These are phyloP conservation scores for Parathielavia hyrcaniae DNA, from an alignment of 495 filamentous ascomycete species.

Conservation along the genomic window DNA sequence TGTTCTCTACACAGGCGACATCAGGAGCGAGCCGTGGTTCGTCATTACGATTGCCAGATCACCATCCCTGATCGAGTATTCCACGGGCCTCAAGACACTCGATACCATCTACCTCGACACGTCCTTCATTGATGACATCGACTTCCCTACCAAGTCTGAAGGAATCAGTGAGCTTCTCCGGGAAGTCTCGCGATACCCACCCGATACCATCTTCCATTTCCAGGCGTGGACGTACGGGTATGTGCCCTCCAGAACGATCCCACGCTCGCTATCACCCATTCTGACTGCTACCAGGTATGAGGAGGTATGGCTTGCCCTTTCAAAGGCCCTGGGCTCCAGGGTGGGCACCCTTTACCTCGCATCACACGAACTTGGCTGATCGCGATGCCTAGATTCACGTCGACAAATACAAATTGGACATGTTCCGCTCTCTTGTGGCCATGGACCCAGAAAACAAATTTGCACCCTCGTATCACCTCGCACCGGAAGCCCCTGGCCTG, in stretches of 20 bases:
- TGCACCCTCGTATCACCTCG: slow-evolving; percentile 35
- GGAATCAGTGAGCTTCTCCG: slow-evolving; percentile 68
- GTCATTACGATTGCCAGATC: slow-evolving; percentile 56
- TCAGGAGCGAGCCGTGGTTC: slow-evolving; percentile 61
- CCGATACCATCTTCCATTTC: slow-evolving; percentile 75
- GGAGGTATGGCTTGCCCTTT: slow-evolving; percentile 82
- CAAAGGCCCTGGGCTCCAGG: slow-evolving; percentile 58
- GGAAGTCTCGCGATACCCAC: slow-evolving; percentile 62
- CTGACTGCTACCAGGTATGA: slow-evolving; percentile 49
- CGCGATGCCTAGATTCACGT: slow-evolving; percentile 59
- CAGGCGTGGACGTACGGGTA: slow-evolving; percentile 89
- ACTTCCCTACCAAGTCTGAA: slow-evolving; percentile 56
- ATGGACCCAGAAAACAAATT: slow-evolving; percentile 30
- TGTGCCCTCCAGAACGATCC: slow-evolving; percentile 5
- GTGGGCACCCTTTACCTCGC: slow-evolving; percentile 33
- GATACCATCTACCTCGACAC: slow-evolving; percentile 87
- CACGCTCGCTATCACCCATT: background rate
- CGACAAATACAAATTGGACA: slow-evolving; percentile 67
- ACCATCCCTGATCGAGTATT: slow-evolving; percentile 70
- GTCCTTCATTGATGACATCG: slow-evolving; percentile 54
- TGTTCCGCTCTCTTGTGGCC: slow-evolving; percentile 61
- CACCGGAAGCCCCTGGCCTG: slow-evolving; percentile 58
- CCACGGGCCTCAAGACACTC: slow-evolving; percentile 55
- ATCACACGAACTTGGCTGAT: slow-evolving; percentile 1
- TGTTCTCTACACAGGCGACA: slow-evolving; percentile 88